Base-by-base conservation (phyloP, 345 rosid species). In the Cardamine chenopodiifolia region DNA sequence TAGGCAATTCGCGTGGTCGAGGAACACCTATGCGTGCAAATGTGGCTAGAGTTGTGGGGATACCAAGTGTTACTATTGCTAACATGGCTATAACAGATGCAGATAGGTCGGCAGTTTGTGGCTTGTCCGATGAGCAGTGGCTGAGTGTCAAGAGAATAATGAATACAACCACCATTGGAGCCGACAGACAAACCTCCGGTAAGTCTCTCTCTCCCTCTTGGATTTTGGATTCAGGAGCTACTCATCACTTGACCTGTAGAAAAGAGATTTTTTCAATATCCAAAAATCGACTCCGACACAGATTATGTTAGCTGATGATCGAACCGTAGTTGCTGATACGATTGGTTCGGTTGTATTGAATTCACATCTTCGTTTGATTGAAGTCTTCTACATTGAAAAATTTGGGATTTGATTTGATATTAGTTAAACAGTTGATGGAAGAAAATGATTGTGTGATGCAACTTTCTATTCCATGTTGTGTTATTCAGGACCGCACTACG, bases 1-100 rank as follows among this genome's bases (percentile, higher is more conserved):
- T 1, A 0, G 3, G 2, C 6, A 3, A 8, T 0, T n/a, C 9
- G 0, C 9, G 10, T 2, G 49, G 19, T 35, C 12, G 13, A 9
- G 39, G 39, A 2, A 10, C 1, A 10, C 14, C 40, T 0, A 13
- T 1, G 0, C 8, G 49, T 0, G 10, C 20, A 0, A 45, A 45
- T 2, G 49, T 44, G 9, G 49, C 49, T 0, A 15, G 9, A n/a
- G 8, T 44, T 0, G 19, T n/a, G 18, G 20, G 18, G 2, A 0
- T n/a, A n/a, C 18, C 49, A 1, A 6, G 19, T 6, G 49, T 44
- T 6, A 9, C 4, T 0, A 9, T 44, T 0, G 10, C 20, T 0
- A 44, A 44, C 2, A 2, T 44, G 7, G 20, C 6, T 0, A 20
- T 44, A 0, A n/a, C 20, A 0, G 8, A 44, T n/a, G 49, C 10